Evolutionary conservation across 805 yeast species (phyloP).

Genomic region (Vanderwaltozyma verrucispora): DNA sequence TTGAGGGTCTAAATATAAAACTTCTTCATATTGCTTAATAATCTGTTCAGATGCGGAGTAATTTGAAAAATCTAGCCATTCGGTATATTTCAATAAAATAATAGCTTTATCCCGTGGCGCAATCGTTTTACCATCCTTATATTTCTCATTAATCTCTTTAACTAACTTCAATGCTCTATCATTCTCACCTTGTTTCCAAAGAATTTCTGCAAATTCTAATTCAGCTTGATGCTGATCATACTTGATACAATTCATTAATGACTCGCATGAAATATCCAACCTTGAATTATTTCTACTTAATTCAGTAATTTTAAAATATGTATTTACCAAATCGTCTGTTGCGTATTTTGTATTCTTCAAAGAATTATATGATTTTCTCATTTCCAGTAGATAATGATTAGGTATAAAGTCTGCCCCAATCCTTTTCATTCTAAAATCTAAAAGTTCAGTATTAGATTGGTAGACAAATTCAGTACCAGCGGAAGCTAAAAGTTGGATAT

Average conservation of each 20-base stretch:
- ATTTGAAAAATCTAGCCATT: conserved; percentile 82
- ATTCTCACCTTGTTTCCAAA: conserved; percentile 86
- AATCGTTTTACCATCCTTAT: conserved; percentile 7
- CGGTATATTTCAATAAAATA: conserved; percentile 67
- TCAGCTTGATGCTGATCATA: conserved; percentile 37
- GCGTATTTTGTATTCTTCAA: conserved; percentile 15
- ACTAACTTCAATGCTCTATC: conserved; percentile 69
- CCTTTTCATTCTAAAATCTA: conserved; percentile 22
- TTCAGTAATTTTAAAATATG: conserved; percentile 50
- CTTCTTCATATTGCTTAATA: conserved; percentile 53
- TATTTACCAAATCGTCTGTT: conserved; percentile 33
- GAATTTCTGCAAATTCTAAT: conserved; percentile 65
- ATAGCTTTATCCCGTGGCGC: conserved; percentile 24
- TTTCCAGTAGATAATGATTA: conserved; percentile 47
- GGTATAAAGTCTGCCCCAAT: conserved; percentile 47
- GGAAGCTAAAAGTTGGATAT: conserved; percentile 36
- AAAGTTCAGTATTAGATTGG: conserved; percentile 7
- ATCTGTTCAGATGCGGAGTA: conserved; percentile 71
- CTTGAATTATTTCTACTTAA: conserved; percentile 60
- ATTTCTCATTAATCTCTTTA: conserved; percentile 24
- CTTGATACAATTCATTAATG: conserved; percentile 41
- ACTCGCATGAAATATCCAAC: conserved; percentile 60
- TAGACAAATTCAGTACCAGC: conserved; percentile 9
- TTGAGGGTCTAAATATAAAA: conserved; percentile 41
- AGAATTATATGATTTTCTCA: conserved; percentile 42